These are phyloP conservation scores for Xylariaceae sp. DNA, from an alignment of 2,329 filamentous ascomycete genomes.

Conservation along the genomic window DNA sequence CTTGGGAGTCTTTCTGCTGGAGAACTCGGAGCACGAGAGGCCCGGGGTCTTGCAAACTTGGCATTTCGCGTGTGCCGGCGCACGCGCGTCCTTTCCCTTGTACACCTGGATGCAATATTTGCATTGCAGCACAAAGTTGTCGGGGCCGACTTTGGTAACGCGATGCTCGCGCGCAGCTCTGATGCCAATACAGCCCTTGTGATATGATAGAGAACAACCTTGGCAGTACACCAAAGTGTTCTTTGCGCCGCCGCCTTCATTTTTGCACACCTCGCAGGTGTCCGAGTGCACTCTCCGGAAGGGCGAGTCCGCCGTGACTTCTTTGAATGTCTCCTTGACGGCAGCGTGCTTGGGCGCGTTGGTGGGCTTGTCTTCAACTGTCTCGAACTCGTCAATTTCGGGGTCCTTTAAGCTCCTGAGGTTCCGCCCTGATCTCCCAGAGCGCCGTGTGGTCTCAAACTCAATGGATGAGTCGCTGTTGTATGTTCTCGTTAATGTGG, in stretches of 20 bases:
- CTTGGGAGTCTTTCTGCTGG: constrained; percentile 62
- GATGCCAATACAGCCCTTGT: constrained; percentile 74
- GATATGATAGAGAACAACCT: constrained; percentile 79
- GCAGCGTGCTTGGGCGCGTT: constrained; percentile 52
- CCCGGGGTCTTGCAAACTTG: constrained; percentile 63
- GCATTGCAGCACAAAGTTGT: constrained; percentile 84
- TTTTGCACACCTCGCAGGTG: constrained; percentile 66
- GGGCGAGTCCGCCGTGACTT: constrained; percentile 51
- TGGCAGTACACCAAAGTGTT: constrained; percentile 81
- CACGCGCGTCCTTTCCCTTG: constrained; percentile 60
- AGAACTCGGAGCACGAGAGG: constrained; percentile 67
- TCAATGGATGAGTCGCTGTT: constrained; percentile 43
- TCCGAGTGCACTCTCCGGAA: constrained; percentile 68
- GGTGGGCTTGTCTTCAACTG: constrained; percentile 40
- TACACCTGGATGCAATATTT: constrained; percentile 70
- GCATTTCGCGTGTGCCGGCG: constrained; percentile 68
- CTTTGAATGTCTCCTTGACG: constrained; percentile 69
- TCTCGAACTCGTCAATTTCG: constrained; percentile 52
- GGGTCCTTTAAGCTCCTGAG: constrained; percentile 45
- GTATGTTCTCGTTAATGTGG: constrained; percentile 15
- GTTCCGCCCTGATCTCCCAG: constrained; percentile 41
- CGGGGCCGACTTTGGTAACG: constrained; percentile 74
- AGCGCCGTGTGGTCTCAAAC: constrained; percentile 47
- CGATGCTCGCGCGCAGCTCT: constrained; percentile 75
- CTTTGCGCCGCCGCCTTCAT: constrained; percentile 48